These are phyloP conservation scores for Suillus cothurnatus DNA, from an alignment of 768 basidiomycete genomes.

Conservation along the genomic window DNA sequence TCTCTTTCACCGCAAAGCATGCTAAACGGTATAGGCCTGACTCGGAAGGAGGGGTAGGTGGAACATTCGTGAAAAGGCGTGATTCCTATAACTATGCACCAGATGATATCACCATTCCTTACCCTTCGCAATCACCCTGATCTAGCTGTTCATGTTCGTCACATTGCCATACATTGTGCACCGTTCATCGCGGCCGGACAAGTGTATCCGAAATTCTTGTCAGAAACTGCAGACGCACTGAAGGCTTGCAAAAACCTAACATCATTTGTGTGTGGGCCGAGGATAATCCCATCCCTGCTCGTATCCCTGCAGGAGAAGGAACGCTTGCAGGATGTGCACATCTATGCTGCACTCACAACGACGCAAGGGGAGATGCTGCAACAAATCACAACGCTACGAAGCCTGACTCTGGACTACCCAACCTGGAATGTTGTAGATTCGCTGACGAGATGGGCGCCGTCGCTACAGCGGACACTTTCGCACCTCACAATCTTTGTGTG, in stretches of 20 bases:
- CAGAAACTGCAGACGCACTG: constrained; percentile 53
- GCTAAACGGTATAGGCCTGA: constrained; percentile 53
- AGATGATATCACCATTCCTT: constrained; percentile 62
- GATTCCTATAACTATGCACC: neutral
- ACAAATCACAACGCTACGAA: constrained; percentile 41
- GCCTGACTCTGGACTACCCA: constrained; percentile 57
- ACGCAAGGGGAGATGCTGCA: constrained; percentile 50
- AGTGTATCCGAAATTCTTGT: constrained; percentile 50
- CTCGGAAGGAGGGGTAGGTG: constrained; percentile 35
- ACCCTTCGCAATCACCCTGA: constrained; percentile 53
- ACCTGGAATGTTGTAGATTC: constrained; percentile 63
- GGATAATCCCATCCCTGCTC: constrained; percentile 53
- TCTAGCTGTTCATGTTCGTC: constrained; percentile 59
- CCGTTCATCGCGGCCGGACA: constrained; percentile 41
- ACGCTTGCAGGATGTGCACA: constrained; percentile 47
- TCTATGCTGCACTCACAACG: constrained; percentile 55
- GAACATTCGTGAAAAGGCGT: constrained; percentile 19
- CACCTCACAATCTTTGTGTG: constrained; percentile 64
- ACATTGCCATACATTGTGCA: constrained; percentile 55
- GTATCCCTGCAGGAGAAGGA: constrained; percentile 45
- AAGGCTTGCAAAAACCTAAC: constrained; percentile 51
- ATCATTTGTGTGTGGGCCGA: constrained; percentile 55
- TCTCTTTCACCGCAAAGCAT: constrained; percentile 57
- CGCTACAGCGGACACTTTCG: constrained; percentile 46
- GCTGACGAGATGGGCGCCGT: constrained; percentile 57